These are phyloP conservation scores for Dictyostelium discoideum DNA, from an alignment of 78 protist genomes.

Conservation along the genomic window DNA sequence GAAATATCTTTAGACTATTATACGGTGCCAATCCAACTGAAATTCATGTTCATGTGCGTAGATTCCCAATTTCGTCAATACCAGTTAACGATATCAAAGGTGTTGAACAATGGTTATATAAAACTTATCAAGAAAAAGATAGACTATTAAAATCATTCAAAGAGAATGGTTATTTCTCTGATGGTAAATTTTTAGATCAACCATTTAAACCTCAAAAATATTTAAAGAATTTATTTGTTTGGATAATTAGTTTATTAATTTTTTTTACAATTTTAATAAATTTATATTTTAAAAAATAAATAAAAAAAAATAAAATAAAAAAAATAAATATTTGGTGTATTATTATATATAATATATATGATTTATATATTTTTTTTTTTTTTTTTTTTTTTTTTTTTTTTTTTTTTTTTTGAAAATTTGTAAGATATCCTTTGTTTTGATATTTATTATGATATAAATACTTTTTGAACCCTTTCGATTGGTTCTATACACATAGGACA, in stretches of 20 bases:
- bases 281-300: background rate
- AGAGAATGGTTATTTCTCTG: slow-evolving; percentile 46
- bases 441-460: slow-evolving; percentile 15
- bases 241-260: slow-evolving; percentile 25
- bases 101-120: slow-evolving; percentile 43
- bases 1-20: slow-evolving; percentile 12
- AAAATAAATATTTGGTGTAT: background rate
- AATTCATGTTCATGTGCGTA: slow-evolving; percentile 27
- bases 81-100: background rate
- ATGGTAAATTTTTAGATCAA: background rate
- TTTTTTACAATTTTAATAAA: slow-evolving; percentile 1
- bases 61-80: slow-evolving; percentile 3
- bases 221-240: slow-evolving; percentile 10
- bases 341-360: background rate
- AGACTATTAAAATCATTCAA: slow-evolving; percentile 20
- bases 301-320: background rate
- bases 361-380: background rate
- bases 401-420: background rate
- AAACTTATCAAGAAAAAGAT: slow-evolving; percentile 34
- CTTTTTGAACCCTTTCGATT: slow-evolving; percentile 59
- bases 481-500: slow-evolving; percentile 65
- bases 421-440: background rate
- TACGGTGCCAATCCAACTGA: slow-evolving; percentile 43
- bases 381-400: background rate
- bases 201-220: slow-evolving; percentile 21